These are phyloP conservation scores for Nannochloris sp. DNA, from an alignment of 139 green algal species.

Conservation along the genomic window DNA sequence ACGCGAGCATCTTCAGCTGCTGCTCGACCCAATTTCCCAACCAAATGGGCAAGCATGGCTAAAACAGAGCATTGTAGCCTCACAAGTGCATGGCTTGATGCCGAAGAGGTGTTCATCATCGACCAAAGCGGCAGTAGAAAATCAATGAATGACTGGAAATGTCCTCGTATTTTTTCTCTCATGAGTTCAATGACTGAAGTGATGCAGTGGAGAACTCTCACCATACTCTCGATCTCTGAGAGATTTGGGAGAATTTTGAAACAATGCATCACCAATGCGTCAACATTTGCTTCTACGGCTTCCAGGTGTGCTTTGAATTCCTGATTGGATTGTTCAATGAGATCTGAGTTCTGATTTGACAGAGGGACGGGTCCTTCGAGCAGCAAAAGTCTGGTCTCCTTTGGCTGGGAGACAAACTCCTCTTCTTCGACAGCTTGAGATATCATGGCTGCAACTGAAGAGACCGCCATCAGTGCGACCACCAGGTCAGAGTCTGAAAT, in stretches of 20 bases:
- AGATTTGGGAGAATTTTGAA: conserved; percentile 51
- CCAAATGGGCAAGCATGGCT: conserved; percentile 56
- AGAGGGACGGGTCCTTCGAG: conserved; percentile 9
- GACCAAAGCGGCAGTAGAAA: conserved; percentile 43
- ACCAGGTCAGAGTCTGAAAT: conserved; percentile 47
- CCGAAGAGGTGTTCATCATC: background rate
- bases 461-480: conserved; percentile 47
- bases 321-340: conserved; percentile 3
- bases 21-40: conserved; percentile 40
- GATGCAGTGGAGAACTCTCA: conserved; percentile 65
- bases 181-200: conserved; percentile 54
- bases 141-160: conserved; percentile 47
- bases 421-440: conserved; percentile 55
- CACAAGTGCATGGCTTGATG: conserved; percentile 29
- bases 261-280: conserved; percentile 32
- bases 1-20: conserved; percentile 35
- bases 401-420: conserved; percentile 18
- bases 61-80: conserved; percentile 60
- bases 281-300: conserved; percentile 19
- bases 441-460: conserved; percentile 39
- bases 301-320: conserved; percentile 24
- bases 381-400: conserved; percentile 6
- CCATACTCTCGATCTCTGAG: conserved; percentile 60
- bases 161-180: conserved; percentile 40
- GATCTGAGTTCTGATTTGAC: background rate